Evolutionary conservation across 495 filamentous ascomycete species (phyloP).

Genomic region (Parmelia sp.): DNA sequence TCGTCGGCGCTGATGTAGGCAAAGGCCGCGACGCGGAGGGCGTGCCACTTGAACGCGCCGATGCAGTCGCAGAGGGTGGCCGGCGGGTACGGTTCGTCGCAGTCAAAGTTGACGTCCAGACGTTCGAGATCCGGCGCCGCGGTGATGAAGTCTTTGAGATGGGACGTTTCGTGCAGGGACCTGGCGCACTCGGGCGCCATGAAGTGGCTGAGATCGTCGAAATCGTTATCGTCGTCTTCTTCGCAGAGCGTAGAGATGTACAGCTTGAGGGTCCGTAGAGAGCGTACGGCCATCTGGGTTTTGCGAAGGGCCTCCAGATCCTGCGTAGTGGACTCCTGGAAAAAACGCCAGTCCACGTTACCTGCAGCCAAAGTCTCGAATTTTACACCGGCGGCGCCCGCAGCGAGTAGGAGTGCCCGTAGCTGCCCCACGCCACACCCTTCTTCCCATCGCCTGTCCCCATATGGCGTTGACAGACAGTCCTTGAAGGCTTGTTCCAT

Average conservation of each 20-base stretch:
- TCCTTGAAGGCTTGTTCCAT: constrained; percentile 1
- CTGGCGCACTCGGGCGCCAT: neutral
- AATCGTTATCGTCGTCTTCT: neutral
- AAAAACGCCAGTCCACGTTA: neutral
- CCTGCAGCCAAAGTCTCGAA: neutral
- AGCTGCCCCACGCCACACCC: neutral
- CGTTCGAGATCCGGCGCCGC: neutral
- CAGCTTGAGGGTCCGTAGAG: neutral
- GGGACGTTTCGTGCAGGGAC: neutral
- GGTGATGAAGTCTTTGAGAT: neutral
- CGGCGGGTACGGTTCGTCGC: neutral
- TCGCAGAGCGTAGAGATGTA: neutral
- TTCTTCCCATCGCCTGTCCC: neutral
- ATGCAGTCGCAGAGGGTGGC: neutral
- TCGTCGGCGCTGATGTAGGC: neutral
- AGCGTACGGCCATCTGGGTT: neutral
- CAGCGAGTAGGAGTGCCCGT: neutral
- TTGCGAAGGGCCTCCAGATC: neutral
- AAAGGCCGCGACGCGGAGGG: neutral
- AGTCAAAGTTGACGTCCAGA: neutral
- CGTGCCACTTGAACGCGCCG: neutral
- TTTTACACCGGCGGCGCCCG: neutral
- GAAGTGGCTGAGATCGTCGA: neutral
- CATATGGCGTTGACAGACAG: neutral
- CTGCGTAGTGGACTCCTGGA: neutral